A percentile compares a stretch with the other conserved stretches of the same genome.
Conservation (phyloP, 331 rosid genomes). For the Pyracantha coccinea region DNA sequence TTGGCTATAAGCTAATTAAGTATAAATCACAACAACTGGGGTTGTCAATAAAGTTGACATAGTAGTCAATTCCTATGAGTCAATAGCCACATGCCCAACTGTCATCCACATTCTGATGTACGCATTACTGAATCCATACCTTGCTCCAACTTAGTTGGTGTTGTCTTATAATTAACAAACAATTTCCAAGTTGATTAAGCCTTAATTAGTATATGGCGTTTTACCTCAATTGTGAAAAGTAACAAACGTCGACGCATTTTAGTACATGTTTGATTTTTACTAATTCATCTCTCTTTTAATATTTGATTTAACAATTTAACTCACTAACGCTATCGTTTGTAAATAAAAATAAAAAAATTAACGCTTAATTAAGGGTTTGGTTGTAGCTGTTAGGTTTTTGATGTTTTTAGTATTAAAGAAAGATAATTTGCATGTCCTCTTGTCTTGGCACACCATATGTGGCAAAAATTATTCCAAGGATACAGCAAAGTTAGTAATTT, state of each 20-base stretch:
- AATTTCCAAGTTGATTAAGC: background rate
- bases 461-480: background rate
- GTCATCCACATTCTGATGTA: slow-evolving; percentile 18
- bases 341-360: no score
- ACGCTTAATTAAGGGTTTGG: background rate
- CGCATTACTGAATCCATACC: slow-evolving; percentile 9
- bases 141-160: slow-evolving; percentile 4
- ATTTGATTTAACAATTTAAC: no score
- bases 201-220: no score
- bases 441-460: background rate
- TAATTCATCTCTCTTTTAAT: no score
- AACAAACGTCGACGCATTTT: no score
- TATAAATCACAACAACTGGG: background rate
- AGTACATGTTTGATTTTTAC: no score
- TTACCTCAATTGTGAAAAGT: no score
- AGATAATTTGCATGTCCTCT: background rate
- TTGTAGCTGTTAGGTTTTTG: background rate
- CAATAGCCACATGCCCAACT: slow-evolving; percentile 25
- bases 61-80: slow-evolving; percentile 12
- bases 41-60: slow-evolving; percentile 1
- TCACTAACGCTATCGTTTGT: no score
- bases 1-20: background rate
- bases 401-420: no score
- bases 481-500: no score
- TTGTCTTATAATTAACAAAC: background rate